Evolutionary conservation across 495 filamentous ascomycete species (phyloP), one percentile per base, ranked within the genome.

Genomic region (Hypoxylon trugodes): DNA sequence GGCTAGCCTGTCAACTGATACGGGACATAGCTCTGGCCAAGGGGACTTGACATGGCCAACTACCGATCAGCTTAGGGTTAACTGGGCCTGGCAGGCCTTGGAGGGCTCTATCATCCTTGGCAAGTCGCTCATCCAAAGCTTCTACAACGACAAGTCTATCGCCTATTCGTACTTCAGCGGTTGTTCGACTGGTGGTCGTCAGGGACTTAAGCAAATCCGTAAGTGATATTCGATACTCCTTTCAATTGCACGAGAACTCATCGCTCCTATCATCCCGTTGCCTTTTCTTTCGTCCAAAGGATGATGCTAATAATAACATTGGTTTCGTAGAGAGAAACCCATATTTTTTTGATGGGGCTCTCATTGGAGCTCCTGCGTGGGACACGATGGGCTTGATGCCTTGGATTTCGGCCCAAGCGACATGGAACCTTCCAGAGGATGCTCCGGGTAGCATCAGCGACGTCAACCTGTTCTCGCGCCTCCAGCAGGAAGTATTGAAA

Each of bases 1-100:
- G 64, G 84, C 84, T 15, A 70, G 76, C 16, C 73, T 86, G 28
- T 82, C 82, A 4, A 87, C 83, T 1, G 80, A 87, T 65, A 82
- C 79, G 5, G 86, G 85, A 0, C 84, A 87, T 58, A 81, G 76
- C 54, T 77, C 77, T 2, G 69, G 74, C 7, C 18, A 64, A 5
- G 63, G 48, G 7, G 76, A 82, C 62, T 72, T 78, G 22, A 64
- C 68, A 6, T 87, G 84, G 84, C 80, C 83, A 2, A 70, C 80
- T 9, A 68, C 79, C 2, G 75, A 78, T 1, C 73, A 48, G 33
- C 70, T 55, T 0, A 57, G 60, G 37, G 64, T 69, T 32, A 73
- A 74, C n/a, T 82, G 77, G 75, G 78, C 72, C 15, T 75, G 76
- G 37, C 70, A 77, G 37, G 79, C 80, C 26, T 67, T 81, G 59